Evolutionary conservation across 2,329 filamentous ascomycete genomes (phyloP), one percentile per base, ranked within the genome.

Genomic region (Epichloe baconii): DNA sequence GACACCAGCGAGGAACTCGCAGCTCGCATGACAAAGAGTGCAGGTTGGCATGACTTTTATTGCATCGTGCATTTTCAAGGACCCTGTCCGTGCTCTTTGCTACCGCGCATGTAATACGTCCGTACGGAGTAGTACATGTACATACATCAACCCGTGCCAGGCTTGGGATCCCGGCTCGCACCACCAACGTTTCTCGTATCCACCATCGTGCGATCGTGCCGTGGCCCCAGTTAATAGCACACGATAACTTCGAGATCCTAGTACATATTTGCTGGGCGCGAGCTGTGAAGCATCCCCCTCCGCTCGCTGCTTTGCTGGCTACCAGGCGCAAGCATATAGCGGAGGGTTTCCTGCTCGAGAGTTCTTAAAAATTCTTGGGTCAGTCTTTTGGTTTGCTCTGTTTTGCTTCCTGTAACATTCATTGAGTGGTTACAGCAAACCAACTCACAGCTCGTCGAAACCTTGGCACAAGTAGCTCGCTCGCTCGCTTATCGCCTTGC

Each of bases 101-200:
- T 31, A 31, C 19, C n/a, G n/a, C 41, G 10, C 11, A 7, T 40
- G 19, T 21, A 19, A 19, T 19, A 3, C 19, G 19, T 3, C 19
- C 19, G 19, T 21, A 21, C 19, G 19, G 19, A 21, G 19, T 21
- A 21, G 19, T 21, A 4, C 11, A 7, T n/a, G n/a, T 40, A 26
- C 23, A 15, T 11, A 10, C 26, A 19, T 11, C 26, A 3, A 8
- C 3, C n/a, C 26, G 12, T 23, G 41, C 26, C 31, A 34, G 26
- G 23, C 34, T 45, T 11, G 23, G 8, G 10, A 4, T 11, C 26
- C 3, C 23, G n/a, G 37, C 14, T 7, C 23, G 31, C 15, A 35
- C 43, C 26, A 34, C 31, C 23, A 15, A 45, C n/a, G 35, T 17
- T 37, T 21, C 42, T 50, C 48, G 48, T 50, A 50, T 50, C 45